A percentile compares a stretch with the other conserved stretches of the same genome.
phyloP scores from a whole-genome alignment of 2,329 filamentous ascomycete species.

The Helicocarpus griseus region DNA sequence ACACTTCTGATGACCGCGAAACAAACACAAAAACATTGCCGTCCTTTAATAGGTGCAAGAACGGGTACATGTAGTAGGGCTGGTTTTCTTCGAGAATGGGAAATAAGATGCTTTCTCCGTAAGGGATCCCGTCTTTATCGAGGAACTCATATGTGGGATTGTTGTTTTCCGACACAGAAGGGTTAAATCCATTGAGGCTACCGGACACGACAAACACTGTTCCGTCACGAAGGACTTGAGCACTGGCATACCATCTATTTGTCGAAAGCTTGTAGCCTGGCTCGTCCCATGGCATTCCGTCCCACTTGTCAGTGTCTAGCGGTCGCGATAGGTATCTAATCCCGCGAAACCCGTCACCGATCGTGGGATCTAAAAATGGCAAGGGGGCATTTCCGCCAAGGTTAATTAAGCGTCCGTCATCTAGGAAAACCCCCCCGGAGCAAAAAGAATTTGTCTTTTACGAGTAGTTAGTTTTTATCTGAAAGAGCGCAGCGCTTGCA shows the following conservation, averaged over 20 bases:
- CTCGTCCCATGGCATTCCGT: slow-evolving; percentile 46
- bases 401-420: slow-evolving; percentile 46
- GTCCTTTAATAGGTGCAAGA: slow-evolving; percentile 49
- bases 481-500: background rate
- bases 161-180: slow-evolving; percentile 46
- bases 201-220: slow-evolving; percentile 52
- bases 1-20: slow-evolving; percentile 47
- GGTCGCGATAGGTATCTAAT: slow-evolving; percentile 47
- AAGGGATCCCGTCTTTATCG: slow-evolving; percentile 37
- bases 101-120: slow-evolving; percentile 41
- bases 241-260: slow-evolving; percentile 52
- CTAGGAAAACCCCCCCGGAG: slow-evolving; percentile 49
- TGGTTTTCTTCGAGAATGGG: slow-evolving; percentile 48
- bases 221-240: slow-evolving; percentile 49
- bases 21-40: slow-evolving; percentile 49
- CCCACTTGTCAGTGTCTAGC: slow-evolving; percentile 31
- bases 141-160: slow-evolving; percentile 55
- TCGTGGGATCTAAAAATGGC: slow-evolving; percentile 46
- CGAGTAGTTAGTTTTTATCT: slow-evolving; percentile 3
- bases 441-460: slow-evolving; percentile 50
- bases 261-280: slow-evolving; percentile 46
- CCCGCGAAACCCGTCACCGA: slow-evolving; percentile 49
- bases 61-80: slow-evolving; percentile 57
- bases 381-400: slow-evolving; percentile 51
- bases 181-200: slow-evolving; percentile 49